A percentile compares a stretch with the other conserved stretches of the same genome.
Evolutionary conservation across 495 filamentous ascomycete species (phyloP).

Genomic region (Annulohypoxylon nitens): DNA sequence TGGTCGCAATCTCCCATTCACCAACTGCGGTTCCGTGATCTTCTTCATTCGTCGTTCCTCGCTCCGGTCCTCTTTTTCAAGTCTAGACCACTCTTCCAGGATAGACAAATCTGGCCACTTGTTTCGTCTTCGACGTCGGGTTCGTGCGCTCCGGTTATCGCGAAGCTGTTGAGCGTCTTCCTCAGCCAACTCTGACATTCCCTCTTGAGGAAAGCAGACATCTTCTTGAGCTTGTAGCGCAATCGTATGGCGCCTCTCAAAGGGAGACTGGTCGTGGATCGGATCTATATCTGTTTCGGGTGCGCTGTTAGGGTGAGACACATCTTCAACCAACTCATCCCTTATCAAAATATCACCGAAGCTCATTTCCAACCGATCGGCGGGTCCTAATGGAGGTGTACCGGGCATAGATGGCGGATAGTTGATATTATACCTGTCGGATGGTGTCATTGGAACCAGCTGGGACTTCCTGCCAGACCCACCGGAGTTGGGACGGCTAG

Average conservation of each 20-base stretch:
- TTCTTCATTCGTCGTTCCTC: conserved; percentile 91
- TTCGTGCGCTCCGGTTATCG: conserved; percentile 47
- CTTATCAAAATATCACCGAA: conserved; percentile 86
- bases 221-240: conserved; percentile 78
- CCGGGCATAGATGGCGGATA: conserved; percentile 95
- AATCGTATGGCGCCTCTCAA: conserved; percentile 63
- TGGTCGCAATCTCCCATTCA: conserved; percentile 88
- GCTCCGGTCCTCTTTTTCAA: conserved; percentile 91
- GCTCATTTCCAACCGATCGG: conserved; percentile 65
- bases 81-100: conserved; percentile 88
- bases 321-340: conserved; percentile 62
- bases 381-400: conserved; percentile 72
- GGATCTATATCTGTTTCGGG: conserved; percentile 52
- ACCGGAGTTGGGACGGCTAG: conserved; percentile 58
- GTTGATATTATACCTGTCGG: conserved; percentile 82
- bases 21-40: conserved; percentile 90
- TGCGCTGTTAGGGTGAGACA: conserved; percentile 63
- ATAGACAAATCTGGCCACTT: conserved; percentile 74
- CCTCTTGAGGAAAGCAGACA: conserved; percentile 91
- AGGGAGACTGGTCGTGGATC: conserved; percentile 48
- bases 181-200: conserved; percentile 80
- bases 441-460: conserved; percentile 51
- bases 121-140: conserved; percentile 66
- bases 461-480: conserved; percentile 54
- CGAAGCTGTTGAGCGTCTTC: conserved; percentile 69